phyloP scores from a whole-genome alignment of 192 early-diverging fungal genomes.

The Backusella tarrabulga region DNA sequence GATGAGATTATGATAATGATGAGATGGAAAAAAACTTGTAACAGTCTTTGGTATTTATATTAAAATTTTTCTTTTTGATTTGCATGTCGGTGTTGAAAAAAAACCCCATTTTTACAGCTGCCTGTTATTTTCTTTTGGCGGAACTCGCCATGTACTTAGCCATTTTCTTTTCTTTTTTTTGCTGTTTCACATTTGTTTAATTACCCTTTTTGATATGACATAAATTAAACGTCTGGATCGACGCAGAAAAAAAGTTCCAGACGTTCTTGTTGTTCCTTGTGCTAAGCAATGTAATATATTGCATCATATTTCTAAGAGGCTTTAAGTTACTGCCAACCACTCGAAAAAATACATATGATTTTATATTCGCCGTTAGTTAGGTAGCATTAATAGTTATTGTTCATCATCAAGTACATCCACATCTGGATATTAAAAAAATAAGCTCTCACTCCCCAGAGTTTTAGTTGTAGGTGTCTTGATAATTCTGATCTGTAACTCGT shows the following conservation, averaged over 20 bases:
- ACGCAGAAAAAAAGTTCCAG: background rate
- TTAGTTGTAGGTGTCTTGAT: no score
- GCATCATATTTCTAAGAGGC: background rate
- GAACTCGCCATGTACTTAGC: background rate
- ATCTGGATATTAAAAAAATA: no score
- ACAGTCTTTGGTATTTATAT: background rate
- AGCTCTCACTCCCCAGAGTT: no score
- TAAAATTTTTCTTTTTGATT: background rate
- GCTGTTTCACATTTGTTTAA: background rate
- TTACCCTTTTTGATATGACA: background rate
- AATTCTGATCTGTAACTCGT: no score
- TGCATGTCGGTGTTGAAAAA: background rate
- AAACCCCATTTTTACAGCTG: background rate
- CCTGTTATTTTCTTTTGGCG: background rate
- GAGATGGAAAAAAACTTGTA: background rate
- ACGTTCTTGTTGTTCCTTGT: background rate
- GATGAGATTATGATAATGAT: slow-evolving; percentile 3
- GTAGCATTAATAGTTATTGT: background rate
- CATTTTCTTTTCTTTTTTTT: background rate
- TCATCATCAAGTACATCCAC: no score
- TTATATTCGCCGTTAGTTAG: background rate
- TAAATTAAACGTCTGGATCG: background rate
- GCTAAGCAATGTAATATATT: background rate
- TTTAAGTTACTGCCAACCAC: background rate
- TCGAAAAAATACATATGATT: background rate